Evolutionary conservation across 1,284 basidiomycete genomes (phyloP).

Genomic region (Trametes hirsuta): DNA sequence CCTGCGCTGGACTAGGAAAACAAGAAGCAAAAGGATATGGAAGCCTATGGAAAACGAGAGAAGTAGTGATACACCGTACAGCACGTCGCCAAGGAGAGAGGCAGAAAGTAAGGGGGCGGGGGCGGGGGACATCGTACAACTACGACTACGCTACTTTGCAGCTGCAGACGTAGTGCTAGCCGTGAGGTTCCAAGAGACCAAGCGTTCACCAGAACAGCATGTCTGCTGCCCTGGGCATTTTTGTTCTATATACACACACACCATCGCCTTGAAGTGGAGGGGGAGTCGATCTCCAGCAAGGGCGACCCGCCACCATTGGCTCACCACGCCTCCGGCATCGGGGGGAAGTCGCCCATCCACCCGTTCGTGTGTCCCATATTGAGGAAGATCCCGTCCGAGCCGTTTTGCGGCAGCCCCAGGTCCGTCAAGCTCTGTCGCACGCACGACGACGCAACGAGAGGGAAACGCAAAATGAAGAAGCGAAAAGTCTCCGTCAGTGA

Average conservation of each 20-base stretch:
- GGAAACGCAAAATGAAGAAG: too few relatives aligned
- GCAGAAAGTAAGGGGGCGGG: background rate
- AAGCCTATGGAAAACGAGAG: background rate
- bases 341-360: slow-evolving; percentile 73
- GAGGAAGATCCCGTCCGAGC: slow-evolving; percentile 87
- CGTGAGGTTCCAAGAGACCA: too few relatives aligned
- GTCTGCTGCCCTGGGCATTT: background rate
- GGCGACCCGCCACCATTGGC: background rate
- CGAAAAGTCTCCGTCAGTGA: slow-evolving; percentile 10
- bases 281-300: background rate
- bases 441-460: too few relatives aligned
- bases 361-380: slow-evolving; percentile 70
- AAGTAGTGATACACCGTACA: background rate
- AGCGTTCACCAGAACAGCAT: background rate
- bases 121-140: too few relatives aligned
- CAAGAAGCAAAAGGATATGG: background rate
- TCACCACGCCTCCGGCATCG: slow-evolving; percentile 84
- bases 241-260: background rate
- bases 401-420: slow-evolving; percentile 86
- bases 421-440: slow-evolving; percentile 74
- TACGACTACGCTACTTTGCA: too few relatives aligned
- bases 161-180: too few relatives aligned
- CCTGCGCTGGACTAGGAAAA: background rate
- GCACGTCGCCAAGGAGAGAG: background rate
- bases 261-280: background rate